Evolutionary conservation across 1,139 yeast species (phyloP), one percentile per base, ranked within the genome.

Genomic region (Pichia kudriavzevii): DNA sequence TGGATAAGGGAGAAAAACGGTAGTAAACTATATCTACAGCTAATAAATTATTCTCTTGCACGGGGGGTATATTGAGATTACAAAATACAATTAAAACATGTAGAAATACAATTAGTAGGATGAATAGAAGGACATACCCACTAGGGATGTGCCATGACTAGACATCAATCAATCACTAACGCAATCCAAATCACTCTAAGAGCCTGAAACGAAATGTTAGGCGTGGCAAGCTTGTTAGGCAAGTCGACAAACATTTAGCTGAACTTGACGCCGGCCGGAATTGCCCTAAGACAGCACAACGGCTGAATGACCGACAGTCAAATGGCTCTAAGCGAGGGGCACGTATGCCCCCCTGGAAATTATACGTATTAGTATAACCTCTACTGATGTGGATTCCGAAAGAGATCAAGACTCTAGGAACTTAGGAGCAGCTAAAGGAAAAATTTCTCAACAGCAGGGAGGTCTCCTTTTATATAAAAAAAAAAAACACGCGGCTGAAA

Each of bases 151-250:
- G 21, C 26, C 30, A 46, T 50, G 50, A 32, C 28, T 32, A 45
- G 49, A 44, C 36, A 38, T 16, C 30, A 15, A 17, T 31, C 9
- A n/a, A 15, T 4, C 27, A 58, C 64, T 59, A 62, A 60, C 58
- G 55, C 55, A 52, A 46, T 38, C 45, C 48, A 49, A n/a, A 36
- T 60, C 61, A 58, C 61, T 75, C 80, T 75, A 75, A 75, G 78
- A 73, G 72, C 80, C 79, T 75, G 75, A 75, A 75, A 75, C 81
- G 81, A 72, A 75, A 75, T 70, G 72, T 61, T 64, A 55, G 63
- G 65, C 75, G 81, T 75, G 72, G 64, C 81, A 67, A 56, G 63
- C 63, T 69, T 70, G 76, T 70, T 70, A 67, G 65, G 64, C 64
- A 58, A 70, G 75, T 70, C 76, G 71, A 55, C 61, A 61, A 46